Conservation (phyloP, 164 flowering plant species). For the Saururus chinensis region DNA sequence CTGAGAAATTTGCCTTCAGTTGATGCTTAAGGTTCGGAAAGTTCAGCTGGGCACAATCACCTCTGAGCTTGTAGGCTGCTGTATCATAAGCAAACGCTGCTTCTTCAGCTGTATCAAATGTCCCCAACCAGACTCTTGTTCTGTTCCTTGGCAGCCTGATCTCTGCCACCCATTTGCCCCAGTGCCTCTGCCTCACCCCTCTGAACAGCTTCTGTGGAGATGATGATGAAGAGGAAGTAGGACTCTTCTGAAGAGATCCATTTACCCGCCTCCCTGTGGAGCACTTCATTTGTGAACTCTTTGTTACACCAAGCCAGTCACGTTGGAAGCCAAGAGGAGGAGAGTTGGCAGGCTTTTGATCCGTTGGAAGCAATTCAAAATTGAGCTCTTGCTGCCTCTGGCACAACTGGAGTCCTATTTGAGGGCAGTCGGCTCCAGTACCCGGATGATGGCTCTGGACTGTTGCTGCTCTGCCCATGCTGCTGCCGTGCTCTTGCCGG, state of each 20-base stretch:
- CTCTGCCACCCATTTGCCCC: slow-evolving; percentile 99
- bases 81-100: slow-evolving; percentile 87
- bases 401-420: slow-evolving; percentile 6
- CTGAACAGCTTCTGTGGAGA: slow-evolving; percentile 45
- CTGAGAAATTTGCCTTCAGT: slow-evolving; percentile 31
- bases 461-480: slow-evolving; percentile 2
- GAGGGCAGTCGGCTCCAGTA: neutral
- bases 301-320: slow-evolving; percentile 46
- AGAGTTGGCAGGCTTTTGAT: slow-evolving; percentile 7
- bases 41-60: slow-evolving; percentile 75
- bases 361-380: slow-evolving; percentile 23
- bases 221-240: slow-evolving; percentile 2
- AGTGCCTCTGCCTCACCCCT: slow-evolving; percentile 91
- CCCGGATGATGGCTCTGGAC: slow-evolving; percentile 2
- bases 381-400: slow-evolving; percentile 7
- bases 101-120: slow-evolving; percentile 74
- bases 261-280: slow-evolving; percentile 18
- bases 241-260: slow-evolving; percentile 11
- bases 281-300: slow-evolving; percentile 52
- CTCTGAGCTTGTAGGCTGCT: slow-evolving; percentile 77
- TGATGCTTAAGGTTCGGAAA: slow-evolving; percentile 80
- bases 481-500: slow-evolving; percentile 23
- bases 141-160: slow-evolving; percentile 77
- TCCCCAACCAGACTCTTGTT: slow-evolving; percentile 85
- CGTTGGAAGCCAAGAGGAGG: slow-evolving; percentile 7